Conservation (phyloP, 306 rosid species). For the Cucumis sativus region Cucumber_9930_V3 NC_026660.2:17431001-17431500, state of each 20-base stretch:
- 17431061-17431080: not conserved
- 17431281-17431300: too few relatives aligned
- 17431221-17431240: not conserved
- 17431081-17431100: not conserved
- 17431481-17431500: not conserved
- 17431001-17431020: not conserved
- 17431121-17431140: not conserved
- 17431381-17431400: not conserved
- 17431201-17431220: not conserved
- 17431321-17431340: not conserved
- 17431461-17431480: not conserved
- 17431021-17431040: not conserved
- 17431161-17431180: not conserved
- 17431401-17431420: not conserved
- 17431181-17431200: not conserved
- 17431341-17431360: not conserved
- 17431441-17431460: conserved; percentile 2
- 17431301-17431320: not conserved
- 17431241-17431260: not conserved
- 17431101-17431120: not conserved
- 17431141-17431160: not conserved
- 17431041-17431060: not conserved
- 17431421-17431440: not conserved
- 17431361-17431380: conserved; percentile 5
- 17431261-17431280: not conserved